Conservation (phyloP, 768 basidiomycete genomes). For the Boletus tomentosulus region DNA sequence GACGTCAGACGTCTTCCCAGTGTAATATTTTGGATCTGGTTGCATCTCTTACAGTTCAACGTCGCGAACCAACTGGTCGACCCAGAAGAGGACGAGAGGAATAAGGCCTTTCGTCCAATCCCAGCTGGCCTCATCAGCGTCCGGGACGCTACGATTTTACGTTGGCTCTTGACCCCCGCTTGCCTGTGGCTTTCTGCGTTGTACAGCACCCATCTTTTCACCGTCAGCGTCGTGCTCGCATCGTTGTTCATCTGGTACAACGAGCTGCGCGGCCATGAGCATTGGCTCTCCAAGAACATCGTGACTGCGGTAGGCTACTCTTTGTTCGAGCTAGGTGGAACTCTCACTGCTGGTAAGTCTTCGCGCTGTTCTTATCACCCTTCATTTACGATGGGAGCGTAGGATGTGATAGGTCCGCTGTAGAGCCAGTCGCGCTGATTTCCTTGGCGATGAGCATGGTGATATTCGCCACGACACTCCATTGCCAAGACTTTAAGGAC, state of each 20-base stretch:
- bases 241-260: conserved; percentile 37
- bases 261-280: conserved; percentile 26
- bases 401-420: conserved; percentile 22
- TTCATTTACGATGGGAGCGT: conserved; percentile 3
- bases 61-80: conserved; percentile 40
- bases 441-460: conserved; percentile 30
- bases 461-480: conserved; percentile 36
- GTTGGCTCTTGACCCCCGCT: conserved; percentile 33
- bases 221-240: conserved; percentile 28
- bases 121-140: conserved; percentile 42
- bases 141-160: conserved; percentile 33
- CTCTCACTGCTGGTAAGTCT: conserved; percentile 33
- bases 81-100: conserved; percentile 40
- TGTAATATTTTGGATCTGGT: conserved; percentile 42
- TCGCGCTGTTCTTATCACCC: not conserved
- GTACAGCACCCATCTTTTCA: conserved; percentile 30
- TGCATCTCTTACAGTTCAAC: conserved; percentile 44
- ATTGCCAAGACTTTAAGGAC: conserved; percentile 38
- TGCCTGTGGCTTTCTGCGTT: conserved; percentile 36
- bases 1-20: conserved; percentile 19
- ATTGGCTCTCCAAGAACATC: conserved; percentile 34
- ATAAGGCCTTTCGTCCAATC: conserved; percentile 44
- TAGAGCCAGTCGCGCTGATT: conserved; percentile 25
- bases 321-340: conserved; percentile 36
- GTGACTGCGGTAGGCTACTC: conserved; percentile 36